A percentile compares a stretch with the other conserved stretches of the same genome.
Evolutionary conservation across 2,329 filamentous ascomycete species (phyloP).

Genomic region (Dendrostoma leiphaemia): DNA sequence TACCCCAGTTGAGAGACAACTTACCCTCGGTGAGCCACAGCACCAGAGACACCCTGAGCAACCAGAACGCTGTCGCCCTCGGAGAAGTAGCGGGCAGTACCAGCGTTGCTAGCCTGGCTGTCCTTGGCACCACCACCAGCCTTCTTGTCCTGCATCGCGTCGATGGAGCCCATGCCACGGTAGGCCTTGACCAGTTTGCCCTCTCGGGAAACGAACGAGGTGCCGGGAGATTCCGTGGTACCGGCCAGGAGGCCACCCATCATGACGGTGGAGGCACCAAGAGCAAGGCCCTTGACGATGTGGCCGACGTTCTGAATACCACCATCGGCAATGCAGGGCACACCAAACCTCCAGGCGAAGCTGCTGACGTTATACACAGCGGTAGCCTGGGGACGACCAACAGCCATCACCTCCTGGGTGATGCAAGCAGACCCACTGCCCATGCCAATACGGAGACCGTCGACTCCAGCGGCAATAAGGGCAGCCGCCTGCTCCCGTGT

Average conservation of each 20-base stretch:
- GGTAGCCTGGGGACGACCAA: constrained; percentile 92
- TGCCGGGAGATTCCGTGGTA: constrained; percentile 95
- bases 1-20: constrained; percentile 24
- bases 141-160: constrained; percentile 99
- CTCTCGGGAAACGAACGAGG: constrained; percentile 93
- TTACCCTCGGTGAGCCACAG: constrained; percentile 72
- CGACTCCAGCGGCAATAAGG: constrained; percentile 89
- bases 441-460: constrained; percentile 98
- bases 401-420: constrained; percentile 99
- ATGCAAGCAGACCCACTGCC: constrained; percentile 97
- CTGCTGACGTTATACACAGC: constrained; percentile 86
- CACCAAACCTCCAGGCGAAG: constrained; percentile 90
- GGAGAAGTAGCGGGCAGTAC: constrained; percentile 96
- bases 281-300: constrained; percentile 95
- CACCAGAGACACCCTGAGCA: constrained; percentile 91
- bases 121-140: constrained; percentile 72
- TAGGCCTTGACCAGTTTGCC: constrained; percentile 99
- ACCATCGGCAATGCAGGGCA: constrained; percentile 96
- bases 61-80: constrained; percentile 94
- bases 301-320: constrained; percentile 98
- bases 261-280: constrained; percentile 96
- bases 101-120: constrained; percentile 81
- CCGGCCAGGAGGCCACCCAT: constrained; percentile 98
- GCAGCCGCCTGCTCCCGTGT: constrained; percentile 93
- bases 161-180: constrained; percentile 97